phyloP scores from a whole-genome alignment of 106 monocot genomes.

The Acorus calamus region DNA sequence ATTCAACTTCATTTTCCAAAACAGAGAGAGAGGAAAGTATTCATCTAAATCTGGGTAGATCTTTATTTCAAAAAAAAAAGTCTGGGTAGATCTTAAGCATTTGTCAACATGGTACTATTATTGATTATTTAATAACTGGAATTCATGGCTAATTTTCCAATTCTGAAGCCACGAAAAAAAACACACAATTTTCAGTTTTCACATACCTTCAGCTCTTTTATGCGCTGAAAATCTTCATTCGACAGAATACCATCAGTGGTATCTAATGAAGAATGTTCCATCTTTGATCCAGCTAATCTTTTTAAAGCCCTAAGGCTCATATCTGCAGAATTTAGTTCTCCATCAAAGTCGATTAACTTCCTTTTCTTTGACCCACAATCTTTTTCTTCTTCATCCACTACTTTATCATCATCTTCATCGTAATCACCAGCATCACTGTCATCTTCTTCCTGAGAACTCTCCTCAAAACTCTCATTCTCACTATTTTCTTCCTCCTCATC shows the following conservation, averaged over 20 bases:
- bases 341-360: constrained; percentile 47
- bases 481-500: constrained; percentile 6
- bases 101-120: too few species aligned
- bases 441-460: not conserved
- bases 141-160: too few species aligned
- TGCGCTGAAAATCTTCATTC: constrained; percentile 85
- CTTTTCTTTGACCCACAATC: constrained; percentile 42
- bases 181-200: too few species aligned
- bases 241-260: constrained; percentile 60
- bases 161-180: too few species aligned
- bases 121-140: too few species aligned
- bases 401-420: constrained; percentile 14
- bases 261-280: constrained; percentile 11
- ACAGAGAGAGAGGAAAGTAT: too few species aligned
- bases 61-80: too few species aligned
- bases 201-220: constrained; percentile 78
- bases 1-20: too few species aligned
- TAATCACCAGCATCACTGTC: constrained; percentile 10
- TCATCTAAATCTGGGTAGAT: too few species aligned
- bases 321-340: constrained; percentile 44
- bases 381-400: constrained; percentile 12
- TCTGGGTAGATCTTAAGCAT: too few species aligned
- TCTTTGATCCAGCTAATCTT: constrained; percentile 47
- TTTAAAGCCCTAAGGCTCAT: constrained; percentile 73
- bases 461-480: constrained; percentile 10